Base-by-base conservation (phyloP, 192 early-diverging fungal species). In the Linderina pennispora region DNA sequence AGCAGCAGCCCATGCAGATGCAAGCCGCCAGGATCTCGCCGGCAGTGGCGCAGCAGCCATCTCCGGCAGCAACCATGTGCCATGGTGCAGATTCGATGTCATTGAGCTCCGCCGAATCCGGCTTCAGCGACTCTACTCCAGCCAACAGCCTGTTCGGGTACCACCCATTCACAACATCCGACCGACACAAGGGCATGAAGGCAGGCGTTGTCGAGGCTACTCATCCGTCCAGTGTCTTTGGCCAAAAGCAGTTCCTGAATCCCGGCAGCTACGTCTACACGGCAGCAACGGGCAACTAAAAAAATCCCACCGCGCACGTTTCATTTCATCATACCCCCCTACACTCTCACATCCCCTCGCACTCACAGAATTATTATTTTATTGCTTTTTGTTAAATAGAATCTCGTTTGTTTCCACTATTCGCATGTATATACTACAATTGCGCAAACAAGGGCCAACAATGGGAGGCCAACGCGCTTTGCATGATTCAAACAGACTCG, bases 21-120 rank as follows among this genome's bases (percentile, higher is more conserved):
- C 21, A 48, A 4, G 20, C 35, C 7, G 46, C 17, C 8, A 8
- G 16, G 17, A 22, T 25, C 4, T 38, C 36, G 16, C 18, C 36
- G 15, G 24, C 22, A 16, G 57, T 59, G 57, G 57, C 57, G 57
- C 57, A 58, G 47, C 44, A 24, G 22, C 46, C 40, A n/a, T n/a
- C n/a, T n/a, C n/a, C n/a, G n/a, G n/a, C n/a, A n/a, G n/a, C n/a
- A n/a, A n/a, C n/a, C n/a, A n/a, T n/a, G n/a, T n/a, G n/a, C n/a
- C n/a, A n/a, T n/a, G n/a, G n/a, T 11, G 38, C 46, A 9, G 37
- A 45, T 18, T 38, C 42, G 3, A 39, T 36, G 20, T 58, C 62
- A n/a, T 19, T 33, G 18, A 65, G 62, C 42, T 54, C 62, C 5
- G 39, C 43, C 8, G 47, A 58, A 20, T 66, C 56, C 1, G 31